Percentiles rank a stretch among this genome's conserved stretches.
phyloP scores from a whole-genome alignment of 1,284 basidiomycete species.

The Rhodotorula sp. region DNA sequence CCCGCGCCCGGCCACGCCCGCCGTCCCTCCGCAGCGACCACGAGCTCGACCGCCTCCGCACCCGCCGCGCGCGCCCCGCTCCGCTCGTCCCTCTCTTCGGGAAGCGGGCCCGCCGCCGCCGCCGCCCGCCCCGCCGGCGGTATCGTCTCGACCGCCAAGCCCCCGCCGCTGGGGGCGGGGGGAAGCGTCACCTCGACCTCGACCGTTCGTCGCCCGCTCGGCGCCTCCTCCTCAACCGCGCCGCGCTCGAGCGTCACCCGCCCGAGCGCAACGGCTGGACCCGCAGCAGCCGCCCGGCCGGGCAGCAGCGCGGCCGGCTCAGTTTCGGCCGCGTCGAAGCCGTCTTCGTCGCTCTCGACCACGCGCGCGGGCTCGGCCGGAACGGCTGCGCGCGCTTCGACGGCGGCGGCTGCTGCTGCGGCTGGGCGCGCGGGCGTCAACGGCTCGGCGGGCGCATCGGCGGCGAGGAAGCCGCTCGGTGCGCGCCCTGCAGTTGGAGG shows the following conservation, averaged over 20 bases:
- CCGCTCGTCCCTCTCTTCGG: slow-evolving; percentile 7
- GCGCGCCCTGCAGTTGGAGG: too few relatives aligned
- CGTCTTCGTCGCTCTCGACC: too few relatives aligned
- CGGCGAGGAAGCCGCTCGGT: background rate
- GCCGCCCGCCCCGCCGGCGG: slow-evolving; percentile 1
- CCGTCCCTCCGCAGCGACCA: background rate
- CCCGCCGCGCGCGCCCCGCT: background rate
- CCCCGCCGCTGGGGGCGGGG: background rate
- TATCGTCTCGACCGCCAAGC: slow-evolving; percentile 14
- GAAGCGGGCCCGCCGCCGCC: background rate
- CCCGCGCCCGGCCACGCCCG: background rate
- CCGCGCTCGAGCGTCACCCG: too few relatives aligned
- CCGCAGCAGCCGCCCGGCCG: background rate
- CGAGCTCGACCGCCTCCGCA: background rate
- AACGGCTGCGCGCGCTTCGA: background rate
- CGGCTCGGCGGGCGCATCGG: background rate
- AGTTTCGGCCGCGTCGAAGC: too few relatives aligned
- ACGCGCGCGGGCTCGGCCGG: background rate
- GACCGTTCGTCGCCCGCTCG: background rate
- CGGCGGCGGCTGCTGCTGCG: background rate
- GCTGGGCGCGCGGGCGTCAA: background rate
- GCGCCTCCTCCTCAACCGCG: too few relatives aligned
- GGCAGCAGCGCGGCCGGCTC: background rate
- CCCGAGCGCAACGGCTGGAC: background rate
- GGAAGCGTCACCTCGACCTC: background rate